Base-by-base conservation (phyloP, 495 filamentous ascomycete species). In the Alectoria sarmentosa region DNA sequence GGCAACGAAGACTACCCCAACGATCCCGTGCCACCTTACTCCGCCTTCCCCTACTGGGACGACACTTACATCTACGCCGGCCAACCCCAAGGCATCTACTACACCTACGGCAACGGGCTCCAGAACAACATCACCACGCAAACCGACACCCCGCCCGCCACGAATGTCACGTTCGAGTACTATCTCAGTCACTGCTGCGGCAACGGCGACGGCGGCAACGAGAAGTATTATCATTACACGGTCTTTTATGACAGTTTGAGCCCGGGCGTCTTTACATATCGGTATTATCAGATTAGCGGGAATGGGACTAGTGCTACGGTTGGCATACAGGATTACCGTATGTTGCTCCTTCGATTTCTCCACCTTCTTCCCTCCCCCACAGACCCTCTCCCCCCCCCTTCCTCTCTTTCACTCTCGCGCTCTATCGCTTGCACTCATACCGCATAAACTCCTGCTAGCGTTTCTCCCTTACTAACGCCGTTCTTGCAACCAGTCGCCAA, bases 71-170 rank as follows among this genome's bases (percentile, higher is more conserved):
- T 61, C 38, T 37, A 39, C 39, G 36, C 32, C 26, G 57, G 42
- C 32, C 28, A 28, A 19, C 57, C 57, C 44, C 41, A 61, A 11
- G 64, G 64, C 10, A 65, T 61, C 56, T 65, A 61, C 21, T 65
- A 56, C 36, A 28, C 56, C 11, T 42, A 61, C 26, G 58, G 44
- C 28, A 30, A 37, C 34, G 34, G 34, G 21, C n/a, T 34, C 34
- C 8, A 21, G 10, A 41, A 26, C 56, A 58, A 41, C 56, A 58
- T 54, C 49, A 30, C 21, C 49, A 4, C 13, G 2, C 4, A 15
- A 3, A 5, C 49, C 28, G 6, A 10, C 28, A 8, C 3, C 26
- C 0, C 57, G 8, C n/a, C 57, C n/a, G 37, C 57, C 57, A 60
- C 52, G 0, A 59, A 39, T 19, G 39, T 65, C n/a, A 59, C 38